These are phyloP conservation scores for Neurospora intermedia DNA, from an alignment of 495 filamentous ascomycete genomes.

Conservation along the genomic window DNA sequence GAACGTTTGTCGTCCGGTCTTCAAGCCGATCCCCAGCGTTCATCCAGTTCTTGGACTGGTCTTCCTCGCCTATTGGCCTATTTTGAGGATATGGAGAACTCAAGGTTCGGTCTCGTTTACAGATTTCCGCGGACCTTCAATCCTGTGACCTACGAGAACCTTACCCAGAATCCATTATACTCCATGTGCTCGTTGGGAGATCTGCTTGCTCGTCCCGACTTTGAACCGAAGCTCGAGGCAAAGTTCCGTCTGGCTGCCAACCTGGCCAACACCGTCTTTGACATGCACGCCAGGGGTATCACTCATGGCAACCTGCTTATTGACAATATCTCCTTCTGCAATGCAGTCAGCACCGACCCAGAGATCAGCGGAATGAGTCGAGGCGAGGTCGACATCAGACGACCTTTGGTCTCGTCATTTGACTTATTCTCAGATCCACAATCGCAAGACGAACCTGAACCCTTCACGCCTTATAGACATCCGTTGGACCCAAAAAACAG, in stretches of 20 bases:
- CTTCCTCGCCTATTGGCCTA: slow-evolving; percentile 62
- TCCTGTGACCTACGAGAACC: slow-evolving; percentile 43
- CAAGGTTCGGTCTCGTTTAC: slow-evolving; percentile 73
- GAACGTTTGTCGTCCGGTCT: slow-evolving; percentile 51
- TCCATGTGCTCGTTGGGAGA: slow-evolving; percentile 39
- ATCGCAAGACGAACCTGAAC: slow-evolving; percentile 26
- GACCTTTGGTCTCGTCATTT: slow-evolving; percentile 69
- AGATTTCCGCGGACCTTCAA: slow-evolving; percentile 61
- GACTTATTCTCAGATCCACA: slow-evolving; percentile 68
- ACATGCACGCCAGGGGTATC: slow-evolving; percentile 63
- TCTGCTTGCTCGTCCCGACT: slow-evolving; percentile 40
- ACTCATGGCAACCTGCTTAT: slow-evolving; percentile 74
- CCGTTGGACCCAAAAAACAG: slow-evolving; percentile 58
- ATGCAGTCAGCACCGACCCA: slow-evolving; percentile 31
- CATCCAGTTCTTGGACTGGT: slow-evolving; percentile 49
- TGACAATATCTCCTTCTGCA: slow-evolving; percentile 72
- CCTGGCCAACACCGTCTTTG: slow-evolving; percentile 62
- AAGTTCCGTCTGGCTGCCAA: slow-evolving; percentile 78
- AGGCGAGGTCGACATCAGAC: slow-evolving; percentile 52
- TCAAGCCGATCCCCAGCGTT: slow-evolving; percentile 42
- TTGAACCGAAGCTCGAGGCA: slow-evolving; percentile 56
- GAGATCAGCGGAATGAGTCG: slow-evolving; percentile 26
- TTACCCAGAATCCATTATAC: slow-evolving; percentile 38
- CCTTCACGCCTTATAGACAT: slow-evolving; percentile 57
- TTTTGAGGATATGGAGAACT: slow-evolving; percentile 66